Evolutionary conservation across 208 protist species (phyloP).

Genomic region (Trypanosoma lewisi): DNA sequence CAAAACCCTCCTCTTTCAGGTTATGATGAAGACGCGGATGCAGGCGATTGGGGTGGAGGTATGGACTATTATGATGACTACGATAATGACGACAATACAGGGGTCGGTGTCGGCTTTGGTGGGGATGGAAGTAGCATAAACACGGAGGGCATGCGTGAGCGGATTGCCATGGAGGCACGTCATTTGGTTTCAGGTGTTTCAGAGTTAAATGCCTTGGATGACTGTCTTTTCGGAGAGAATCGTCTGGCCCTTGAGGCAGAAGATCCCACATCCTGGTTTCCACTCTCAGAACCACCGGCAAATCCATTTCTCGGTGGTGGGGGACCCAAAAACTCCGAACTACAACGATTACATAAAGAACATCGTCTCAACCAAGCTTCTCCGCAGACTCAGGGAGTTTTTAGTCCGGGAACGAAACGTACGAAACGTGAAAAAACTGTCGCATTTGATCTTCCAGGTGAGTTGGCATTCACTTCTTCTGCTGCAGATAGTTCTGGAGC

Average conservation of each 20-base stretch:
- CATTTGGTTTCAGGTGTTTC: conserved; percentile 57
- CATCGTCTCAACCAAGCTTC: conserved; percentile 35
- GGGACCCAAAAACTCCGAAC: conserved; percentile 39
- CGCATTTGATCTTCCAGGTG: conserved; percentile 55
- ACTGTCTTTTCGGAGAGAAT: conserved; percentile 37
- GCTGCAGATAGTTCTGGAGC: neutral
- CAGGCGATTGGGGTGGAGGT: conserved; percentile 26
- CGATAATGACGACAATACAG: conserved; percentile 18
- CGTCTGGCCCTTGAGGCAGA: conserved; percentile 81
- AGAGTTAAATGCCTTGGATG: conserved; percentile 68
- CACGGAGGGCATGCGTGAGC: conserved; percentile 12
- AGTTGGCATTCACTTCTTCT: conserved; percentile 7
- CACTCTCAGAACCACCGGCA: conserved; percentile 38
- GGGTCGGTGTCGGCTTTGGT: neutral
- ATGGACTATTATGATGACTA: conserved; percentile 26
- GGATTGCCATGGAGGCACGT: conserved; percentile 41
- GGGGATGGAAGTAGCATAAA: conserved; percentile 5
- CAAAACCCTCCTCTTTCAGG: conserved; percentile 6
- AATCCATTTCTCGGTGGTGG: conserved; percentile 28
- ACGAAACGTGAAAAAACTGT: conserved; percentile 57
- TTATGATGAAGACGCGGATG: conserved; percentile 16
- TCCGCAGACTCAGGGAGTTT: neutral
- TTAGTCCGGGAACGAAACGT: conserved; percentile 30
- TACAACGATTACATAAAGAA: conserved; percentile 60
- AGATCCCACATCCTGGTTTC: conserved; percentile 71